Evolutionary conservation across 495 filamentous ascomycete species (phyloP).

Genomic region (Rostrohypoxylon terebratum): DNA sequence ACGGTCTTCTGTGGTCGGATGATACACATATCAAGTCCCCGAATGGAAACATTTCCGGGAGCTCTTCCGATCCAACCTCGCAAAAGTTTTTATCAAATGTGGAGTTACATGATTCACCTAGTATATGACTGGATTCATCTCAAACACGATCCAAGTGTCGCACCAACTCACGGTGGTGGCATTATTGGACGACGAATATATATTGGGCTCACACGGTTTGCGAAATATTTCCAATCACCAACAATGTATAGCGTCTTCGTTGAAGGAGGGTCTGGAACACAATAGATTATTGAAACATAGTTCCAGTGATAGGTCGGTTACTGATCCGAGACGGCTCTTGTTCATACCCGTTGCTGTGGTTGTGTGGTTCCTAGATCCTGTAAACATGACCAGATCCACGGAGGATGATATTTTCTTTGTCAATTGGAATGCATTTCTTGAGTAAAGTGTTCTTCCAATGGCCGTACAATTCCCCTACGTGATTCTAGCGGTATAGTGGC

Average conservation of each 20-base stretch:
- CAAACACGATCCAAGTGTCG: slow-evolving; percentile 10
- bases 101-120: background rate
- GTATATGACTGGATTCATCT: background rate
- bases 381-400: background rate
- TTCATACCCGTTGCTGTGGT: background rate
- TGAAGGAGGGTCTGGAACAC: background rate
- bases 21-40: slow-evolving; percentile 1
- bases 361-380: slow-evolving; percentile 1
- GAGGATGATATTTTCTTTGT: background rate
- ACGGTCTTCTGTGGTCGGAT: background rate
- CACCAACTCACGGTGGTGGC: background rate
- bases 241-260: background rate
- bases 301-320: background rate
- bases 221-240: background rate
- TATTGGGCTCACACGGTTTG: background rate
- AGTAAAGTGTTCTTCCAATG: no score
- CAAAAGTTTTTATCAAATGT: background rate
- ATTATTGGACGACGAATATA: slow-evolving; percentile 8
- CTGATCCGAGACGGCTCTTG: background rate
- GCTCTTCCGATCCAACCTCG: background rate
- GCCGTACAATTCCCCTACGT: background rate
- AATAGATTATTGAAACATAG: background rate
- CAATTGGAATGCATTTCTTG: background rate
- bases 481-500: background rate
- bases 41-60: background rate